A percentile compares a stretch with the other conserved stretches of the same genome.
Conservation (phyloP, 257 asterid genomes). For the Ophiorrhiza pumila region DNA sequence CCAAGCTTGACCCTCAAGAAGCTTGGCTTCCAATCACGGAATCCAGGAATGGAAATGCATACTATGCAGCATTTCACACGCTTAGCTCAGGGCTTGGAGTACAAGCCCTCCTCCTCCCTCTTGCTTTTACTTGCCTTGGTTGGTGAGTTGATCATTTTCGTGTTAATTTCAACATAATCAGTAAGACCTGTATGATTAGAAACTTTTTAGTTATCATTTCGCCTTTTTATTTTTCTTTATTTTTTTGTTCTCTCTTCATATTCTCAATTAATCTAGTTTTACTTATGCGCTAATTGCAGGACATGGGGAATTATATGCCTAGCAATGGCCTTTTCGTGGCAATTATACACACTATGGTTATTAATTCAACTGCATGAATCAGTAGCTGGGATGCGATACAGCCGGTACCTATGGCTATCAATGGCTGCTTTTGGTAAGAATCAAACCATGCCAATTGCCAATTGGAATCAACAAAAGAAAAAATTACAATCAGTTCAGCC, state of each 20-base stretch:
- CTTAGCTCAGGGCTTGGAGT: constrained; percentile 79
- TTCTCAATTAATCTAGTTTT: neutral
- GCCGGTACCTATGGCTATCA: constrained; percentile 79
- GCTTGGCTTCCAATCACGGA: constrained; percentile 89
- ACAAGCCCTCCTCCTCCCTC: constrained; percentile 75
- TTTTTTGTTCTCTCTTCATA: neutral
- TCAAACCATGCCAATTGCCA: no score
- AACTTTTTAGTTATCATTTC: no score
- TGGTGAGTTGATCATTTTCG: constrained; percentile 45
- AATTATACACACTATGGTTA: constrained; percentile 73
- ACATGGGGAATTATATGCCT: constrained; percentile 68
- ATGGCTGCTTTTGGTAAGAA: constrained; percentile 74
- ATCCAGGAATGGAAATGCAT: constrained; percentile 78
- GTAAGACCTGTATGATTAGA: no score
- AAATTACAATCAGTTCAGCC: neutral
- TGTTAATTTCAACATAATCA: no score
- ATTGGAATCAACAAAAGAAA: no score
- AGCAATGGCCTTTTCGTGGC: constrained; percentile 66
- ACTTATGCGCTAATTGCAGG: constrained; percentile 36
- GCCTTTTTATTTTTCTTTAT: no score
- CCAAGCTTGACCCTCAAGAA: constrained; percentile 73
- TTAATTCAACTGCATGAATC: constrained; percentile 81
- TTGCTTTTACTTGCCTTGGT: constrained; percentile 67
- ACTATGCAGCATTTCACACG: constrained; percentile 80
- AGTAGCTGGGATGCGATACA: constrained; percentile 55